Base-by-base conservation (phyloP, 1,139 yeast genomes). In the Torulaspora globosa region DNA sequence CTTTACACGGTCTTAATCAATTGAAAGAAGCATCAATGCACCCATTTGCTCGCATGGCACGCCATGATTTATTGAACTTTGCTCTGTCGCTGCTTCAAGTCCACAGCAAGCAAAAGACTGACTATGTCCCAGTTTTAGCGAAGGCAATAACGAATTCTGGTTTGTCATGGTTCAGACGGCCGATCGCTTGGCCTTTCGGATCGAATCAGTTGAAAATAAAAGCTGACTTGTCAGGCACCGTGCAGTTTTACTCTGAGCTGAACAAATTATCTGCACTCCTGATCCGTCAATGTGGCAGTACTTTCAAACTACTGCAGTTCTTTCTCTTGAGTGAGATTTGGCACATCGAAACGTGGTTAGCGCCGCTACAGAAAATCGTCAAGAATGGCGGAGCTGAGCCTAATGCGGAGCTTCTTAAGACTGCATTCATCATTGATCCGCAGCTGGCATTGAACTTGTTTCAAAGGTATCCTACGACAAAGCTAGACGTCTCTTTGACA, bases 101-200 rank as follows among this genome's bases (percentile, higher is more conserved):
- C 38, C 88, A 84, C 57, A 59, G 68, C 29, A 70, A 71, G 51
- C 61, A 57, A 26, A 55, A 74, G 3, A 73, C 82, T 1, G 69
- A 75, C 50, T 72, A 75, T 48, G 72, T 74, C 26, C 51, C 65
- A 19, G 56, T 67, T 2, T 67, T 86, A 53, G 74, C 80, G 0
- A 70, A 72, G 36, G 68, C 76, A 9, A 74, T 88, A 18, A 67
- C 85, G 31, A 78, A 78, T 47, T 90, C 89, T 11, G 77, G 84
- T 0, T 72, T 92, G 43, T 73, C 84, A 3, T 90, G 97, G 96
- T 92, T 89, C 65, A 73, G 74, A 31, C 76, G 72, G 44, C 72
- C 78, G 19, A 73, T 79, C 2, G 72, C 76, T 14, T 84, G 84
- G 71, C 96, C 98, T 8, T 89, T 75, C 68, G 97, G 97, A 1